Evolutionary conservation across 768 basidiomycete genomes (phyloP).

Genomic region (Daedaleopsis sinensis): DNA sequence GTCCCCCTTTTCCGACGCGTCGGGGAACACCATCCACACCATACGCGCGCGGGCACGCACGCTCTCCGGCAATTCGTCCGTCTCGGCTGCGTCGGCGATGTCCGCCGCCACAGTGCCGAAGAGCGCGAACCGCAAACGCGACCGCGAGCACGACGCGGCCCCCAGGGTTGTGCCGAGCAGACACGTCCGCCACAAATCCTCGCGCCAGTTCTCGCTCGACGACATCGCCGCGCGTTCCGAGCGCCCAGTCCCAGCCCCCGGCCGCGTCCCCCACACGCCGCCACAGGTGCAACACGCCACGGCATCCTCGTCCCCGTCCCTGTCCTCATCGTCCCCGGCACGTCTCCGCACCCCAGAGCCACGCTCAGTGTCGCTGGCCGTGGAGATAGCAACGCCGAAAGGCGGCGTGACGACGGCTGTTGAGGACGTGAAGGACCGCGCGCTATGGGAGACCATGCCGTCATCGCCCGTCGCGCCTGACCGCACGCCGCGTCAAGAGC

Average conservation of each 20-base stretch:
- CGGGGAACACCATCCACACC: constrained; percentile 22
- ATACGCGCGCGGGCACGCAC: constrained; percentile 12
- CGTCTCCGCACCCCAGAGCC: constrained; percentile 20
- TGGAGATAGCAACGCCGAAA: background rate
- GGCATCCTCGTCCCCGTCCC: background rate
- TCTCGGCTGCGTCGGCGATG: constrained; percentile 1
- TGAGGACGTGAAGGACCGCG: constrained; percentile 4
- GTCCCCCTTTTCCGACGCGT: constrained; percentile 20
- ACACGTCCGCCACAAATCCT: constrained; percentile 11
- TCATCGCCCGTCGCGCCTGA: constrained; percentile 29
- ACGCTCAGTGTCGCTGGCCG: background rate
- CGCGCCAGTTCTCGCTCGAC: constrained; percentile 36
- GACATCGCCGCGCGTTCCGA: constrained; percentile 37
- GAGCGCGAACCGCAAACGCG: constrained; percentile 7
- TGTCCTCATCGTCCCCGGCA: constrained; percentile 16
- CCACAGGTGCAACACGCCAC: constrained; percentile 22
- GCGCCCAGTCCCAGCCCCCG: constrained; percentile 16
- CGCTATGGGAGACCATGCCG: constrained; percentile 36
- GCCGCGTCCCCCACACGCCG: constrained; percentile 25
- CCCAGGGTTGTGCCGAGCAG: constrained; percentile 1
- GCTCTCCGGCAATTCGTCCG: constrained; percentile 4
- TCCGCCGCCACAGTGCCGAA: background rate
- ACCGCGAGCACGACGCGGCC: constrained; percentile 10
- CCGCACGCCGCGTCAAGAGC: constrained; percentile 21
- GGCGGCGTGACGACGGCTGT: too few relatives aligned